These are phyloP conservation scores for Zostera marina DNA, from an alignment of 116 monocot species.

Conservation along the genomic window DNA sequence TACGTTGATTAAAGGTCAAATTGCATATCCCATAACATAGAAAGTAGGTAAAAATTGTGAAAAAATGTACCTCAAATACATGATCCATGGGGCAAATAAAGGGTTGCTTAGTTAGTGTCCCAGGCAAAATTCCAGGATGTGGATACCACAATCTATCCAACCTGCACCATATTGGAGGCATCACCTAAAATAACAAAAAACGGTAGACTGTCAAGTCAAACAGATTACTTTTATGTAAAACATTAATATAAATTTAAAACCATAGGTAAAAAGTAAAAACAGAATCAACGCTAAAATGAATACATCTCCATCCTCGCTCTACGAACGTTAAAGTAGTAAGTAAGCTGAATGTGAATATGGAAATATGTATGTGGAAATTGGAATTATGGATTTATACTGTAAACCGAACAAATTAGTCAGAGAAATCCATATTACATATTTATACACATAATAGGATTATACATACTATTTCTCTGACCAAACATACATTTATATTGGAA, in stretches of 20 bases:
- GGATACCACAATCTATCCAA: conserved; percentile 87
- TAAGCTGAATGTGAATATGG: too few relatives aligned
- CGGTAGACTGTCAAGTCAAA: conserved; percentile 7
- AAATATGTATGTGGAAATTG: too few relatives aligned
- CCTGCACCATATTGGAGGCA: conserved; percentile 97
- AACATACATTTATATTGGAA: too few relatives aligned
- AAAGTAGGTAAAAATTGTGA: not conserved
- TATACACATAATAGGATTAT: too few relatives aligned
- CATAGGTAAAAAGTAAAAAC: not conserved
- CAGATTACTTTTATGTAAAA: not conserved
- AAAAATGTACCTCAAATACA: conserved; percentile 61
- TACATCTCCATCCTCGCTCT: not conserved
- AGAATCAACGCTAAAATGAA: not conserved
- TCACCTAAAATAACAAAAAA: conserved; percentile 53
- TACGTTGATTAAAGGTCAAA: not conserved
- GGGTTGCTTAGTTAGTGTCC: conserved; percentile 81
- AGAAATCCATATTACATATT: too few relatives aligned
- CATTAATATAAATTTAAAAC: not conserved
- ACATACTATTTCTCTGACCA: too few relatives aligned
- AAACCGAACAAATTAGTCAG: too few relatives aligned
- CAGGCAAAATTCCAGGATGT: conserved; percentile 75
- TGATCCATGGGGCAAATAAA: conserved; percentile 96
- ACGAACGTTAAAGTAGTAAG: too few relatives aligned
- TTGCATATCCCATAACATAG: not conserved
- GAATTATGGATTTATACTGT: too few relatives aligned